These are phyloP conservation scores for Coniochaeta sp. DNA, from an alignment of 2,329 filamentous ascomycete genomes.

Conservation along the genomic window DNA sequence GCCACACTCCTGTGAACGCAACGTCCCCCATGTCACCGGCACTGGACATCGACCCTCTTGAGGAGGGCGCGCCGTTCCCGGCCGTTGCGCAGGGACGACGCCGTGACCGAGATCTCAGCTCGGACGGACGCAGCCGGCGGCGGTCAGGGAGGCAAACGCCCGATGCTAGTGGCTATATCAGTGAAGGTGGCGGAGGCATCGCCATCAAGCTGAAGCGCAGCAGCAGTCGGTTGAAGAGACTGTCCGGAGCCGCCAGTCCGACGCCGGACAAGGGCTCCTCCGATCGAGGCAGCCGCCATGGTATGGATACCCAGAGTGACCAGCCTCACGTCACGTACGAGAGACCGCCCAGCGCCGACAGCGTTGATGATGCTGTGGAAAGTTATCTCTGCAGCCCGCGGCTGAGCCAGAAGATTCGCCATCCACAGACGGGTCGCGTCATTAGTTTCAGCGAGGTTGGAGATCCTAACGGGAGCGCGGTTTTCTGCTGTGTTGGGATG, in stretches of 20 bases:
- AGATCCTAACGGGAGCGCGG: conserved; percentile 81
- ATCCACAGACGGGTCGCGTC: conserved; percentile 76
- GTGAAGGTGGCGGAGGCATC: conserved; percentile 12
- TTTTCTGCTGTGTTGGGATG: conserved; percentile 98
- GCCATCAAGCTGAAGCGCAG: conserved; percentile 41
- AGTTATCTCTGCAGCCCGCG: conserved; percentile 77
- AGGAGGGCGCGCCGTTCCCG: conserved; percentile 65
- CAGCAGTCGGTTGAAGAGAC: conserved; percentile 50
- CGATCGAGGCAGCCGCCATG: conserved; percentile 4
- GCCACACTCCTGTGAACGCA: conserved; percentile 10
- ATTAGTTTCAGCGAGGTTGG: conserved; percentile 98
- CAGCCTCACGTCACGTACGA: conserved; percentile 52
- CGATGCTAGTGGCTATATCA: conserved; percentile 30
- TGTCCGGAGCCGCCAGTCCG: conserved; percentile 41
- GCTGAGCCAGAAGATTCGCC: conserved; percentile 78
- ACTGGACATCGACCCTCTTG: conserved; percentile 27
- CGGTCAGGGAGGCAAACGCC: conserved; percentile 42
- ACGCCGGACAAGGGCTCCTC: conserved; percentile 25
- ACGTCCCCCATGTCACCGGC: conserved; percentile 5
- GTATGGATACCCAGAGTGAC: conserved; percentile 19
- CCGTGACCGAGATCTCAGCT: conserved; percentile 38
- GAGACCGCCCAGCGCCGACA: conserved; percentile 71
- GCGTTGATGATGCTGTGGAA: conserved; percentile 80
- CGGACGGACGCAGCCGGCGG: conserved; percentile 35
- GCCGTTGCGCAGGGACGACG: conserved; percentile 55